Evolutionary conservation across 2,329 filamentous ascomycete species (phyloP).

Genomic region (Ceratocystis papillata): DNA sequence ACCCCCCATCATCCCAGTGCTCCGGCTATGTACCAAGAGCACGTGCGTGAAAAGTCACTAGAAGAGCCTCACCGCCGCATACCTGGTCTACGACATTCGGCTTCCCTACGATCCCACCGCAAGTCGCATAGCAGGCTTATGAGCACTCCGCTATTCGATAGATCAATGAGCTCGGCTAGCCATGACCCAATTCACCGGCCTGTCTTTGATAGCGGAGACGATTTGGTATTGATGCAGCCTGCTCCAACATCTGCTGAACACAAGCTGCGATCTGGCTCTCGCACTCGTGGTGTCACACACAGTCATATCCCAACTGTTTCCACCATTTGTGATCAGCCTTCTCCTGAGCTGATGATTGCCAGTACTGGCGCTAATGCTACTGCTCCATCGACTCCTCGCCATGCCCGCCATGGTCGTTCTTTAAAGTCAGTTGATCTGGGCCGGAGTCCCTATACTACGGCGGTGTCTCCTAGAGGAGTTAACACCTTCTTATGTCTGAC

Average conservation of each 20-base stretch:
- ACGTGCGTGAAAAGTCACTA: slow-evolving; percentile 22
- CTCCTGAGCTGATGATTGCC: neutral
- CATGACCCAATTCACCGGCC: slow-evolving; percentile 19
- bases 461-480: slow-evolving; percentile 17
- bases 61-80: slow-evolving; percentile 18
- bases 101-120: slow-evolving; percentile 22
- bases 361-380: slow-evolving; percentile 21
- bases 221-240: slow-evolving; percentile 17
- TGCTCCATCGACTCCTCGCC: slow-evolving; percentile 22
- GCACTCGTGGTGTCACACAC: slow-evolving; percentile 18
- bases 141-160: slow-evolving; percentile 11
- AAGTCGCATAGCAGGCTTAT: slow-evolving; percentile 22
- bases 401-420: slow-evolving; percentile 38
- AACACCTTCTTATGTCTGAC: slow-evolving; percentile 23
- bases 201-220: slow-evolving; percentile 23
- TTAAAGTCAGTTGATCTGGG: slow-evolving; percentile 38
- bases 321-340: neutral
- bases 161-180: neutral
- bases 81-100: slow-evolving; percentile 20
- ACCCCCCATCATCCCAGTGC: slow-evolving; percentile 19
- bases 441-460: slow-evolving; percentile 26
- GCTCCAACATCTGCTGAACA: neutral
- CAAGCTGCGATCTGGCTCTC: slow-evolving; percentile 18
- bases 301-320: slow-evolving; percentile 20
- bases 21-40: slow-evolving; percentile 22